A percentile compares a stretch with the other conserved stretches of the same genome.
Evolutionary conservation across 371 early-diverging fungal genomes (phyloP).

Genomic region (Circinella minor): DNA sequence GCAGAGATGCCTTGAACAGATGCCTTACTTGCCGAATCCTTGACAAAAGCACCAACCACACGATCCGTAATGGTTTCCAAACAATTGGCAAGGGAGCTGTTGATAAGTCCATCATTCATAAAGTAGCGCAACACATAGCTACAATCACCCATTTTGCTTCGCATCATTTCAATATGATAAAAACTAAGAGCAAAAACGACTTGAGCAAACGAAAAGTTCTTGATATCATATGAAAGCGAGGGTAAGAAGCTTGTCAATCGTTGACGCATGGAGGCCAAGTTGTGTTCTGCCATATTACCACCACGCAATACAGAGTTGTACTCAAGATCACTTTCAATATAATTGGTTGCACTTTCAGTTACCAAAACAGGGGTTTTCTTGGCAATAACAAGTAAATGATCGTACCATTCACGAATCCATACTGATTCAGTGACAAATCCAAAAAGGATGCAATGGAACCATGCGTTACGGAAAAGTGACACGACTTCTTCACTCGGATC

Average conservation of each 20-base stretch:
- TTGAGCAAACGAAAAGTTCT: conserved; percentile 73
- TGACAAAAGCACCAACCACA: conserved; percentile 56
- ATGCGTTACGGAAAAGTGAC: conserved; percentile 82
- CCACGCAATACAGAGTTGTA: conserved; percentile 84
- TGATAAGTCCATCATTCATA: conserved; percentile 81
- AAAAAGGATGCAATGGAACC: conserved; percentile 87
- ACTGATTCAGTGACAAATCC: conserved; percentile 77
- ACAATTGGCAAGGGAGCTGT: conserved; percentile 69
- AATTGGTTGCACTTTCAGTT: conserved; percentile 73
- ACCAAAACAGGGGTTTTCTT: conserved; percentile 86
- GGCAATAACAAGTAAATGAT: conserved; percentile 73
- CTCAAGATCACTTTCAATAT: conserved; percentile 89
- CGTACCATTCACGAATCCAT: conserved; percentile 83
- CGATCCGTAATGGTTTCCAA: conserved; percentile 79
- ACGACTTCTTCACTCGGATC: conserved; percentile 68
- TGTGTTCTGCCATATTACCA: conserved; percentile 68
- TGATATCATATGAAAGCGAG: conserved; percentile 60
- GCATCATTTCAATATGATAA: conserved; percentile 84
- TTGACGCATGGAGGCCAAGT: conserved; percentile 39
- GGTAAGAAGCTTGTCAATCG: conserved; percentile 40
- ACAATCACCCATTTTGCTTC: conserved; percentile 73
- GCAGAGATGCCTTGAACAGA: conserved; percentile 53
- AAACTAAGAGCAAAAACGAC: conserved; percentile 84
- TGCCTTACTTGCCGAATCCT: conserved; percentile 59
- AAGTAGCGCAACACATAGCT: conserved; percentile 81